A percentile compares a stretch with the other conserved stretches of the same genome.
Evolutionary conservation across 306 rosid species (phyloP).

Genomic region (Vachellia pachyceras): DNA sequence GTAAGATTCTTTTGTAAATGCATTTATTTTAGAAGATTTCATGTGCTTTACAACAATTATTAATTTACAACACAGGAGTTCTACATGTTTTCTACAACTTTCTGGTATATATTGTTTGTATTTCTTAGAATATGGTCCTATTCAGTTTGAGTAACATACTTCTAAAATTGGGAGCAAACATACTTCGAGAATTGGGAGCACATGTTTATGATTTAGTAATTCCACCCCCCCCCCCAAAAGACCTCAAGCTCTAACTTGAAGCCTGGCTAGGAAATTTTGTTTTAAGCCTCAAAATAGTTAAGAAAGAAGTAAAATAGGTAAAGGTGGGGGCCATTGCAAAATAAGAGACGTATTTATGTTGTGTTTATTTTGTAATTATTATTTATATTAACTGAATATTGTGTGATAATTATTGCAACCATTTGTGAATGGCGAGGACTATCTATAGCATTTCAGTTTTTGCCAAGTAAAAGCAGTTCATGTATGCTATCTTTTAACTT

Average conservation of each 20-base stretch:
- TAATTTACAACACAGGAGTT: not conserved
- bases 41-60: conserved; percentile 20
- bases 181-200: not conserved
- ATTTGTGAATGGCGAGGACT: not conserved
- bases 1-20: conserved; percentile 49
- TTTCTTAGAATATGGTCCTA: not conserved
- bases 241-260: not conserved
- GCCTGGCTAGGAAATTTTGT: not conserved
- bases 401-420: not conserved
- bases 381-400: not conserved
- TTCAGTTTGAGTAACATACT: not conserved
- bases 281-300: not conserved
- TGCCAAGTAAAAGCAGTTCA: not conserved
- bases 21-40: conserved; percentile 18
- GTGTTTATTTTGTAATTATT: not conserved
- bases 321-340: not conserved
- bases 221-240: no score
- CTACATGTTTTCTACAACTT: not conserved
- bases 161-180: not conserved
- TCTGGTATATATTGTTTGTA: not conserved
- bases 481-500: not conserved
- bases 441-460: not conserved
- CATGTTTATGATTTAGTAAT: not conserved
- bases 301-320: not conserved
- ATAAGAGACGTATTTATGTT: not conserved